phyloP scores from a whole-genome alignment of 192 early-diverging fungal genomes.

The Linnemannia schmuckeri region DNA sequence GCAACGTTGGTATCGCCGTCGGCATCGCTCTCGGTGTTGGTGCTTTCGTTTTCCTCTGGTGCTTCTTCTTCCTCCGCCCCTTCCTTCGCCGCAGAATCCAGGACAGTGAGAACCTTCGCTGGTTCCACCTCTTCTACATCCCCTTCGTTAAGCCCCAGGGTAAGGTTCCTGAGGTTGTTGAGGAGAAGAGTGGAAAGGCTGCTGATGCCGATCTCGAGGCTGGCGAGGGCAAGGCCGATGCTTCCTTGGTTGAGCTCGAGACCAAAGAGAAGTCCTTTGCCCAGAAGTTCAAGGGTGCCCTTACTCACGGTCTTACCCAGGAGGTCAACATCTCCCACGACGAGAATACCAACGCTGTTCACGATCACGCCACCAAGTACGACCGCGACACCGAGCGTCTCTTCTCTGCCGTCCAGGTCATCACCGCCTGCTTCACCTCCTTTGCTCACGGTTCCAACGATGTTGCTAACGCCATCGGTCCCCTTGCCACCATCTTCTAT shows the following conservation, averaged over 20 bases:
- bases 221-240: conserved; percentile 17
- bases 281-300: conserved; percentile 13
- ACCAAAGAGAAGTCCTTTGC: conserved; percentile 3
- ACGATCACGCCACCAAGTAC: conserved; percentile 75
- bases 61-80: conserved; percentile 74
- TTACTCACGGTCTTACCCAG: conserved; percentile 25
- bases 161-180: conserved; percentile 37
- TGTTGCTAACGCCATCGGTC: conserved; percentile 89
- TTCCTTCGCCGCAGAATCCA: conserved; percentile 74
- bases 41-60: conserved; percentile 64
- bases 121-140: conserved; percentile 77
- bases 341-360: conserved; percentile 61
- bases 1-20: conserved; percentile 63
- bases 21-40: conserved; percentile 76
- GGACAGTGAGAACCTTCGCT: conserved; percentile 74
- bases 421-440: conserved; percentile 85
- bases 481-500: conserved; percentile 79
- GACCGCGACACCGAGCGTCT: conserved; percentile 83
- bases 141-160: conserved; percentile 69
- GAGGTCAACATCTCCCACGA: conserved; percentile 51
- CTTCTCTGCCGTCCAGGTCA: conserved; percentile 86
- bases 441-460: conserved; percentile 91
- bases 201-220: conserved; percentile 17
- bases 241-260: conserved; percentile 13
- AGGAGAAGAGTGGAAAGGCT: conserved; percentile 10